Conservation (phyloP, 805 yeast species). For the Cyberlindnera mycetangii region DNA sequence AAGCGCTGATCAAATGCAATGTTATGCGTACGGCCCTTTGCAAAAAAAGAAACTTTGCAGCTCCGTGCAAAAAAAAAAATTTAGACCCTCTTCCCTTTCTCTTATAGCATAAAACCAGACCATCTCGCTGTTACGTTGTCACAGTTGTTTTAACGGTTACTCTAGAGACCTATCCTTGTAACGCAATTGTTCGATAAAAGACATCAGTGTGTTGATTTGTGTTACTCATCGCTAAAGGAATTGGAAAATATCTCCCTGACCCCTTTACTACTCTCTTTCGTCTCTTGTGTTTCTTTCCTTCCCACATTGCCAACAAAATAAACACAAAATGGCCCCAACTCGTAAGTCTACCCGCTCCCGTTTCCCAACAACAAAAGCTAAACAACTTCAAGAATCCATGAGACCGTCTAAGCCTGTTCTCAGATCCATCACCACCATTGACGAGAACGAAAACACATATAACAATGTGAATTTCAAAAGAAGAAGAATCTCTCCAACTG, state of each 20-base stretch:
- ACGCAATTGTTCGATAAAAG: not conserved
- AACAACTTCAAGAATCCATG: constrained; percentile 22
- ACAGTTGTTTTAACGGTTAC: not conserved
- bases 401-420: constrained; percentile 25
- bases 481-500: constrained; percentile 19
- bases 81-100: constrained; percentile 16
- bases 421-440: constrained; percentile 29
- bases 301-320: not conserved
- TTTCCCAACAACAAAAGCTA: constrained; percentile 27
- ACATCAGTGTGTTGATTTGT: not conserved
- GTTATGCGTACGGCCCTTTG: constrained; percentile 4
- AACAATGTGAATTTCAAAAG: constrained; percentile 28
- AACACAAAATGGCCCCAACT: constrained; percentile 20
- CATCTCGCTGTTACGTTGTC: constrained; percentile 9
- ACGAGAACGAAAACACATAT: constrained; percentile 29
- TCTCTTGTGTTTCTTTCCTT: not conserved
- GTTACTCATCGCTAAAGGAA: not conserved
- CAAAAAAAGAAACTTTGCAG: constrained; percentile 12
- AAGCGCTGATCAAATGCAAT: not conserved
- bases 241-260: too few relatives aligned
- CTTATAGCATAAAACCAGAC: constrained; percentile 7
- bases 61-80: constrained; percentile 28
- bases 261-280: not conserved
- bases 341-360: constrained; percentile 31
- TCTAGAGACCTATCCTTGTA: not conserved